phyloP scores from a whole-genome alignment of 495 filamentous ascomycete species.

The Penicillium chermesinum region DNA sequence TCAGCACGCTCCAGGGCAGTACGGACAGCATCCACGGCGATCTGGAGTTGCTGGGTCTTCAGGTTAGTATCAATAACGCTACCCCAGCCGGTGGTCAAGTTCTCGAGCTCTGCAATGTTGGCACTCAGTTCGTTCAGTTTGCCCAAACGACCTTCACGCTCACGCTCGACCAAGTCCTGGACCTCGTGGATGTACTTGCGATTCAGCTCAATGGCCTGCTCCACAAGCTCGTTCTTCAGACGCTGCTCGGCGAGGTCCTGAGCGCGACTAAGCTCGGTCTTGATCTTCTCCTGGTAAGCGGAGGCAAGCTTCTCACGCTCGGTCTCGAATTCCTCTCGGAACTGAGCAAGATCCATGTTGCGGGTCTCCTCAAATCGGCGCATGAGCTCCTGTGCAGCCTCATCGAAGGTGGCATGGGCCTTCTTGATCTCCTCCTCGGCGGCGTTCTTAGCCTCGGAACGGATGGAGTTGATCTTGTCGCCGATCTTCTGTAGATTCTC shows the following conservation, averaged over 20 bases:
- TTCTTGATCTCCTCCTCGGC: conserved; percentile 71
- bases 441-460: conserved; percentile 56
- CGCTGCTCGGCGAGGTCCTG: conserved; percentile 73
- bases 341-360: conserved; percentile 66
- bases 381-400: conserved; percentile 72
- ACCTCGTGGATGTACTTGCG: conserved; percentile 74
- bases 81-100: conserved; percentile 78
- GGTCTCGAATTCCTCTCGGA: conserved; percentile 81
- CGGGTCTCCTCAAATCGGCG: conserved; percentile 66
- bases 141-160: conserved; percentile 81
- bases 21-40: conserved; percentile 89
- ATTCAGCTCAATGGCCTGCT: conserved; percentile 86
- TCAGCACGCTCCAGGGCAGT: conserved; percentile 68
- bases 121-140: conserved; percentile 75
- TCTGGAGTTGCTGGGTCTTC: conserved; percentile 89
- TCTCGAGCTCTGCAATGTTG: conserved; percentile 74
- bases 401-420: conserved; percentile 71
- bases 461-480: conserved; percentile 65
- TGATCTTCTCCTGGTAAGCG: conserved; percentile 73
- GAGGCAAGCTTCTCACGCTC: conserved; percentile 73
- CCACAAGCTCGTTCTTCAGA: conserved; percentile 75
- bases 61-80: conserved; percentile 82
- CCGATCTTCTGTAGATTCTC: conserved; percentile 71
- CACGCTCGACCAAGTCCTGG: conserved; percentile 75
- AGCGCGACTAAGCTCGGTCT: conserved; percentile 67